phyloP scores from a whole-genome alignment of 306 rosid species.

The Inga laurina region DNA sequence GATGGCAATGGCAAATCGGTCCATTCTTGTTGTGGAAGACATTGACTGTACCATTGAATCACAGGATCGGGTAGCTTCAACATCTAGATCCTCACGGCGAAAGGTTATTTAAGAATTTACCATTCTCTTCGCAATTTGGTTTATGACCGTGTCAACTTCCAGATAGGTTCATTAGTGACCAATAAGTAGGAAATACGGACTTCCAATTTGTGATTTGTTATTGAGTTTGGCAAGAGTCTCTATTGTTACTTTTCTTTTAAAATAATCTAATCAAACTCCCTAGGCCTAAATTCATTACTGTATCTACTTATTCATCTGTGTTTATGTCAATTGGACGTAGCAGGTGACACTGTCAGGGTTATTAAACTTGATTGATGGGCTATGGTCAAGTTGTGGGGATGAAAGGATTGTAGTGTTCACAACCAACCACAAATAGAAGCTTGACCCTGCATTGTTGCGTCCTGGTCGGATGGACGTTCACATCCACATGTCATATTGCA shows the following conservation, averaged over 20 bases:
- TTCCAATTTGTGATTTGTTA: neutral
- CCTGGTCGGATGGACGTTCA: slow-evolving; percentile 56
- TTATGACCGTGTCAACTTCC: neutral
- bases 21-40: slow-evolving; percentile 83
- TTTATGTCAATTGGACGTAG: neutral
- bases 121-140: neutral
- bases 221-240: neutral
- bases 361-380: slow-evolving; percentile 44
- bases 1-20: slow-evolving; percentile 56
- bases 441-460: slow-evolving; percentile 43
- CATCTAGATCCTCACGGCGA: neutral
- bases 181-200: neutral
- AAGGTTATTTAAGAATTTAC: slow-evolving; percentile 31
- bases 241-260: neutral
- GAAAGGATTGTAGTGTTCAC: slow-evolving; percentile 54
- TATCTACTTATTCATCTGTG: neutral
- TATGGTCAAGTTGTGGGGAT: slow-evolving; percentile 57
- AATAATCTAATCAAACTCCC: neutral
- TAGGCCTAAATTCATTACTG: neutral
- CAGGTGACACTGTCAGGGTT: slow-evolving; percentile 47
- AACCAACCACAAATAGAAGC: slow-evolving; percentile 48
- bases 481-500: slow-evolving; percentile 46
- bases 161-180: neutral
- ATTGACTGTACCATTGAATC: slow-evolving; percentile 65
- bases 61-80: slow-evolving; percentile 37